These are phyloP conservation scores for Heliamphora pulchella DNA, from an alignment of 179 eudicot genomes.

Conservation along the genomic window DNA sequence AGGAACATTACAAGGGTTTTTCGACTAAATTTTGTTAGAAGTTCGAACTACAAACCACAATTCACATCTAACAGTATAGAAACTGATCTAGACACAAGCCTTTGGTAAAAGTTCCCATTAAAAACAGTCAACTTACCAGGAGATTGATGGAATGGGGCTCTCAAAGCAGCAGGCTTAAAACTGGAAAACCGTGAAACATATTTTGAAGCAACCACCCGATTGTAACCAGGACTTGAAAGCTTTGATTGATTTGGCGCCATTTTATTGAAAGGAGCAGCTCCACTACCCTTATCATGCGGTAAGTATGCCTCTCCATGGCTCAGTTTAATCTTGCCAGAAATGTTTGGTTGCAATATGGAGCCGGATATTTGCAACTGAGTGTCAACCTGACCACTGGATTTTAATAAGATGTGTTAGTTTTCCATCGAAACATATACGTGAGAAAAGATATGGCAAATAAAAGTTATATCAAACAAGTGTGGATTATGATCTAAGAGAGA, in stretches of 20 bases:
- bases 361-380: slow-evolving; percentile 89
- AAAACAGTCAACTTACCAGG: slow-evolving; percentile 46
- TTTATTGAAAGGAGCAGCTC: slow-evolving; percentile 71
- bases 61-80: background rate
- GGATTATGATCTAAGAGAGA: background rate
- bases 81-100: background rate
- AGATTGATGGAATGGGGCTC: slow-evolving; percentile 40
- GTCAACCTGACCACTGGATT: slow-evolving; percentile 92
- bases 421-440: background rate
- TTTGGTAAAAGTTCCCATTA: background rate
- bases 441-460: background rate
- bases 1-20: slow-evolving; percentile 7
- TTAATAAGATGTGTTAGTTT: slow-evolving; percentile 18
- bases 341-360: slow-evolving; percentile 89
- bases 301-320: slow-evolving; percentile 96
- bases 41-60: background rate
- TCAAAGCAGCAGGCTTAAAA: slow-evolving; percentile 61
- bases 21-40: background rate
- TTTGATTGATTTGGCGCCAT: slow-evolving; percentile 57
- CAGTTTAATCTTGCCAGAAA: slow-evolving; percentile 88
- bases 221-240: slow-evolving; percentile 54
- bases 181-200: slow-evolving; percentile 87
- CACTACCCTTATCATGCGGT: slow-evolving; percentile 97
- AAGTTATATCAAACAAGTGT: background rate
- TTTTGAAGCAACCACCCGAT: slow-evolving; percentile 79